Base-by-base conservation (phyloP, 1,284 basidiomycete genomes). In the Melampsora larici-populina region DNA sequence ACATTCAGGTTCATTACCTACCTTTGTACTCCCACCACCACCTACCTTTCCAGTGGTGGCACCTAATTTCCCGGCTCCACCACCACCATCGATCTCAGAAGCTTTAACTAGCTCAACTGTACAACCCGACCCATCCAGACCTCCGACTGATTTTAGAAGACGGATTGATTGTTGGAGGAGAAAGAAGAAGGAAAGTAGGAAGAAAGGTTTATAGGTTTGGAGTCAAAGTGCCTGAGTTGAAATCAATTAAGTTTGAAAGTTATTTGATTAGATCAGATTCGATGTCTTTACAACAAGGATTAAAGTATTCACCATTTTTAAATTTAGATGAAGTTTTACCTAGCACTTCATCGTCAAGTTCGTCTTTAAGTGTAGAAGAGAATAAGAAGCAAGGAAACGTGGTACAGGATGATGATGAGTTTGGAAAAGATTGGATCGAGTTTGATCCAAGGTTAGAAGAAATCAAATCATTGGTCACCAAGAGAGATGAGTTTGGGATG, bases 361-460 rank as follows among this genome's bases (percentile, higher is more conserved):
- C 51, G 29, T 36, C n/a, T 5, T 11, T n/a, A n/a, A n/a, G n/a
- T n/a, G n/a, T 26, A 13, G 29, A 8, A 17, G 31, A 31, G 11
- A n/a, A 64, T 49, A 8, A 48, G 40, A 48, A 43, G 21, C 1
- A 43, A 43, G 36, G 29, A 26, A 43, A 6, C 33, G 18, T 24
- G 29, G 24, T 2, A 6, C 36, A 58, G 21, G 31, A 70, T 6
- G 29, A 55, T 33, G 69, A 71, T 18, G 49, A 71, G 24, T 8
- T 51, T 0, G 26, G 18, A 11, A 26, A 48, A 43, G 76, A 78
- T 65, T 78, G 76, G 76, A 67, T 78, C 21, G 76, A 78, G 48
- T 78, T 78, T 40, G 70, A 78, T 40, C 76, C 76, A 6, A 70
- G 62, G 2, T 58, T 78, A 17, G 64, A 78, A 33, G 69, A 78